A percentile compares a stretch with the other conserved stretches of the same genome.
These are phyloP conservation scores for Westerdykella aurantiaca DNA, from an alignment of 2,329 filamentous ascomycete species.

Conservation along the genomic window DNA sequence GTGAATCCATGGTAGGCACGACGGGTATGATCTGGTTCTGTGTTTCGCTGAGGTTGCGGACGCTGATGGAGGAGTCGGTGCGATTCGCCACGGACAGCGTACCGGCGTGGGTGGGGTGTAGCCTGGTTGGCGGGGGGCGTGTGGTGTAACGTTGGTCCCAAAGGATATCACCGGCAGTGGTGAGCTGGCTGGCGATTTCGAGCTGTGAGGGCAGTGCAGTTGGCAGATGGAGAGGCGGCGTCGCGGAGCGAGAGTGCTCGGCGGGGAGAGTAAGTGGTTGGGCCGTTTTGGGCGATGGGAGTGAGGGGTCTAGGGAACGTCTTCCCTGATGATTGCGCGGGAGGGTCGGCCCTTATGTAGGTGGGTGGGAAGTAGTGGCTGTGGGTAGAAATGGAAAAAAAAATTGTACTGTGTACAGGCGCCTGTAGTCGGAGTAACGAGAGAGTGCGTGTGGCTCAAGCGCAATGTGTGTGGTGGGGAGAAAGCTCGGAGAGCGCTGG, in stretches of 20 bases:
- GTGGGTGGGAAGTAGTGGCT: neutral
- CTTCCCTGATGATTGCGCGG: neutral
- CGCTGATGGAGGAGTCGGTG: conserved; percentile 49
- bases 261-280: conserved; percentile 14
- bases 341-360: neutral
- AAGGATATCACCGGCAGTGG: conserved; percentile 46
- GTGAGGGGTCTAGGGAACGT: neutral
- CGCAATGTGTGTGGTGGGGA: too few species aligned
- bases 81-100: conserved; percentile 43
- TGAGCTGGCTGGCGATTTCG: conserved; percentile 43
- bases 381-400: neutral
- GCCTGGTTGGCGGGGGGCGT: conserved; percentile 41
- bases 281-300: conserved; percentile 15
- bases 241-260: conserved; percentile 12
- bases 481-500: too few species aligned
- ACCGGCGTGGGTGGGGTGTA: conserved; percentile 46
- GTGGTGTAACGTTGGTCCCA: conserved; percentile 46
- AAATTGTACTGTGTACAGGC: neutral
- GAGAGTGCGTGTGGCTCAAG: neutral
- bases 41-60: conserved; percentile 43
- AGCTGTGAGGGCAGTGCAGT: conserved; percentile 19
- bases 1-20: conserved; percentile 68
- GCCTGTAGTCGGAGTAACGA: neutral
- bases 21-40: conserved; percentile 23
- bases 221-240: conserved; percentile 13